A percentile compares a stretch with the other conserved stretches of the same genome.
These are phyloP conservation scores for Stagonosporopsis rhizophila DNA, from an alignment of 2,329 filamentous ascomycete genomes.

Conservation along the genomic window DNA sequence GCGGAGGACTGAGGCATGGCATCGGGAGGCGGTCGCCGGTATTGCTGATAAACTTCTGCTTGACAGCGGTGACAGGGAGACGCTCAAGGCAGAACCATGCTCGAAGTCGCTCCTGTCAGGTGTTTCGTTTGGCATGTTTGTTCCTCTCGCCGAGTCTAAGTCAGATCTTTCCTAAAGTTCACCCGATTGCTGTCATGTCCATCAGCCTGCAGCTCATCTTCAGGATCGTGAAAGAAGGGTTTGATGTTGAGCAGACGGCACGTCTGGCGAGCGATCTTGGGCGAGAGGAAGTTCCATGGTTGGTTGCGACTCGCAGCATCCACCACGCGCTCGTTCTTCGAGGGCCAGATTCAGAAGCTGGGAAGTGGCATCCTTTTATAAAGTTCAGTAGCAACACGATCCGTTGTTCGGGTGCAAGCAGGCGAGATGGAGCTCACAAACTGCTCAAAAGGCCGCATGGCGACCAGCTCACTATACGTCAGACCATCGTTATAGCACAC, in stretches of 20 bases:
- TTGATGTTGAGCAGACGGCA: neutral
- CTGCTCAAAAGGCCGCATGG: conserved; percentile 12
- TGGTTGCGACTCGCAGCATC: neutral
- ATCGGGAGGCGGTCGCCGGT: neutral
- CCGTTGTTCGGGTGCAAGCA: neutral
- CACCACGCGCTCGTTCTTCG: neutral
- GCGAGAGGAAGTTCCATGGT: neutral
- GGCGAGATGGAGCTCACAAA: neutral
- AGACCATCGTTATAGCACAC: neutral
- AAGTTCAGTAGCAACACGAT: neutral
- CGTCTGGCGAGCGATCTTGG: neutral
- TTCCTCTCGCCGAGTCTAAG: neutral
- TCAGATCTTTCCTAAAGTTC: neutral
- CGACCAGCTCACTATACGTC: neutral
- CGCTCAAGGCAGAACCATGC: neutral
- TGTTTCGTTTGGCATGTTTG: neutral
- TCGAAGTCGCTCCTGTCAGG: neutral
- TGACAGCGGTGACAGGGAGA: neutral
- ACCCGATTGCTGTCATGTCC: neutral
- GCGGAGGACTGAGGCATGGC: conserved; percentile 7
- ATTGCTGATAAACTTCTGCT: neutral
- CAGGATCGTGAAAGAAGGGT: neutral
- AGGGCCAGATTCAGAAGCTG: neutral
- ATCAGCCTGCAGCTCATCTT: neutral
- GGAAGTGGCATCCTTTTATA: conserved; percentile 2